A percentile compares a stretch with the other conserved stretches of the same genome.
These are phyloP conservation scores for Volvox reticuliferus DNA, from an alignment of 139 green algal genomes.

Conservation along the genomic window DNA sequence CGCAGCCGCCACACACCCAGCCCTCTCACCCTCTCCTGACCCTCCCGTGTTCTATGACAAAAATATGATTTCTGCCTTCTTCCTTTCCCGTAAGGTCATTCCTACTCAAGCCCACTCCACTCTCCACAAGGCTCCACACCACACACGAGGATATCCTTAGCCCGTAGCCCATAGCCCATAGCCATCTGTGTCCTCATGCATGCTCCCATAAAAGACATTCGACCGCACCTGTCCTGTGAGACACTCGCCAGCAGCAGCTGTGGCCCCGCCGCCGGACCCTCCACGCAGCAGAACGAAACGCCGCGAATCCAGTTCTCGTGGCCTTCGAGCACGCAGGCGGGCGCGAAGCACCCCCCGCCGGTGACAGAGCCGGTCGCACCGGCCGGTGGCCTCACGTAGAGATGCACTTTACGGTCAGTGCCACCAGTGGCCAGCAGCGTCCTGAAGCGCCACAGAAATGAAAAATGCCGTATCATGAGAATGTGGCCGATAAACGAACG, in stretches of 20 bases:
- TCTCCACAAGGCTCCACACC: too few relatives aligned
- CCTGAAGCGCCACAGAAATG: slow-evolving; percentile 45
- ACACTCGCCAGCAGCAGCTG: slow-evolving; percentile 90
- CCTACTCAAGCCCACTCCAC: too few relatives aligned
- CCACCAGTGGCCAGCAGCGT: slow-evolving; percentile 83
- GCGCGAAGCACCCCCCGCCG: slow-evolving; percentile 57
- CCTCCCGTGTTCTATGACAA: too few relatives aligned
- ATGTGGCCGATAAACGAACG: too few relatives aligned
- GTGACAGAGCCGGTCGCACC: neutral
- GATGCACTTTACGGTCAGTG: slow-evolving; percentile 73
- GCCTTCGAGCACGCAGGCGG: slow-evolving; percentile 72
- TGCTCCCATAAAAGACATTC: too few relatives aligned
- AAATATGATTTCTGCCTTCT: too few relatives aligned
- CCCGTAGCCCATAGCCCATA: too few relatives aligned
- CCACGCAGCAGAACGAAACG: slow-evolving; percentile 75
- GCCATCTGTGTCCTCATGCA: too few relatives aligned
- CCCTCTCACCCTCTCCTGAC: neutral
- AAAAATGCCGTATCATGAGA: too few relatives aligned
- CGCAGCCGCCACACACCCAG: too few relatives aligned
- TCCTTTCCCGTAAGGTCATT: too few relatives aligned
- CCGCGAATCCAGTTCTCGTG: slow-evolving; percentile 90
- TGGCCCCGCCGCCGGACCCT: neutral
- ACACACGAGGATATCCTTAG: too few relatives aligned
- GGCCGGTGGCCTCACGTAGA: slow-evolving; percentile 65
- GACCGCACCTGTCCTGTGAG: slow-evolving; percentile 86